A percentile compares a stretch with the other conserved stretches of the same genome.
Evolutionary conservation across 129 eudicot species (phyloP).

Genomic region (Centrapalus pauciflorus): DNA sequence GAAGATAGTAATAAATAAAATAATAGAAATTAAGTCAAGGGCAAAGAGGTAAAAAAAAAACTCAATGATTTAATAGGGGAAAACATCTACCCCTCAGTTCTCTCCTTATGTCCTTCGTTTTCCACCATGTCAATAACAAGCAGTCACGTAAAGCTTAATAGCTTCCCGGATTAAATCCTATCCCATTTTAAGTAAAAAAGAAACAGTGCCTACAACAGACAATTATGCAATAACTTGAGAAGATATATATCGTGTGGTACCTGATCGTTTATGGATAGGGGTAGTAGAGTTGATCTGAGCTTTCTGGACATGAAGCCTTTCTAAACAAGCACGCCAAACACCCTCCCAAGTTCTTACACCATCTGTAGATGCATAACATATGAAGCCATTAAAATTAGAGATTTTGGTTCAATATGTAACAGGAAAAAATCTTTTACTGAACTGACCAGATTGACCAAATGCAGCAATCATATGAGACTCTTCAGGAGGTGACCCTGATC

Average conservation of each 20-base stretch:
- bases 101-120: too few relatives aligned
- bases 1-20: too few relatives aligned
- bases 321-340: conserved; percentile 70
- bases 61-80: too few relatives aligned
- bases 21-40: too few relatives aligned
- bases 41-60: too few relatives aligned
- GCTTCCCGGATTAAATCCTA: too few relatives aligned
- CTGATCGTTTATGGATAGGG: conserved; percentile 51
- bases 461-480: conserved; percentile 93
- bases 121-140: too few relatives aligned
- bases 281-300: conserved; percentile 40
- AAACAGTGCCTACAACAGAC: neutral
- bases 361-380: conserved; percentile 35
- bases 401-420: neutral
- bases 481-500: conserved; percentile 88
- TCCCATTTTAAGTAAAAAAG: too few relatives aligned
- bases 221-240: neutral
- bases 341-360: conserved; percentile 85
- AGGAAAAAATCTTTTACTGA: neutral
- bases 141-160: too few relatives aligned
- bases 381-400: neutral
- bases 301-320: conserved; percentile 57
- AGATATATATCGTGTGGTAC: conserved; percentile 27
- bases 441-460: conserved; percentile 80
- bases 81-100: too few relatives aligned